Percentiles rank a stretch among this genome's conserved stretches.
phyloP scores from a whole-genome alignment of 2,329 filamentous ascomycete genomes.

The Furcasterigmium sp. region DNA sequence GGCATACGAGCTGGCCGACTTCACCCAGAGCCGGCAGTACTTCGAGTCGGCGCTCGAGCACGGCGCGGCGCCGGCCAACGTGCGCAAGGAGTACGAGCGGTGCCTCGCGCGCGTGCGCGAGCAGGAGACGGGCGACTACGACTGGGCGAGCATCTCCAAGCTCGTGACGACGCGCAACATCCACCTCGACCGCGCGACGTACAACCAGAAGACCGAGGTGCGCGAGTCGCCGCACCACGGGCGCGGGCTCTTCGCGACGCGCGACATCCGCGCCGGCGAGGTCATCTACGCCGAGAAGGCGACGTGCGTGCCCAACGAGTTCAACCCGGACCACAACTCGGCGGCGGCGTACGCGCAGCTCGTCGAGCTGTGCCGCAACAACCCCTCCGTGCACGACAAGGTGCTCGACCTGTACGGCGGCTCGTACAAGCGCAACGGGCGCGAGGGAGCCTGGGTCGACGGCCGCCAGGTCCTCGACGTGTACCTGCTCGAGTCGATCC shows the following conservation, averaged over 20 bases:
- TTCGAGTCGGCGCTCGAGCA: constrained; percentile 18
- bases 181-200: constrained; percentile 21
- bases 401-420: constrained; percentile 30
- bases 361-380: constrained; percentile 31
- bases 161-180: constrained; percentile 11
- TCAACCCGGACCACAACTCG: constrained; percentile 31
- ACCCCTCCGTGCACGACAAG: constrained; percentile 25
- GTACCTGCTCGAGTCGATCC: constrained; percentile 32
- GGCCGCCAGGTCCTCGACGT: constrained; percentile 29
- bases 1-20: constrained; percentile 26
- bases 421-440: constrained; percentile 21
- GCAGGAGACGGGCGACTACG: constrained; percentile 10
- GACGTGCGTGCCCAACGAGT: constrained; percentile 32
- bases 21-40: constrained; percentile 15
- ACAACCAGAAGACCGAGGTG: constrained; percentile 24
- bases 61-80: constrained; percentile 10
- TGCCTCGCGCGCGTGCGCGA: constrained; percentile 11
- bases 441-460: constrained; percentile 25
- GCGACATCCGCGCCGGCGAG: constrained; percentile 29
- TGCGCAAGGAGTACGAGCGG: constrained; percentile 13
- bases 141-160: constrained; percentile 10
- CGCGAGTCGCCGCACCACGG: constrained; percentile 26
- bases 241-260: constrained; percentile 34
- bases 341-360: constrained; percentile 36
- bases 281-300: constrained; percentile 38